A percentile compares a stretch with the other conserved stretches of the same genome.
These are phyloP conservation scores for Karstenula rhodostoma DNA, from an alignment of 2,329 filamentous ascomycete genomes.

Conservation along the genomic window DNA sequence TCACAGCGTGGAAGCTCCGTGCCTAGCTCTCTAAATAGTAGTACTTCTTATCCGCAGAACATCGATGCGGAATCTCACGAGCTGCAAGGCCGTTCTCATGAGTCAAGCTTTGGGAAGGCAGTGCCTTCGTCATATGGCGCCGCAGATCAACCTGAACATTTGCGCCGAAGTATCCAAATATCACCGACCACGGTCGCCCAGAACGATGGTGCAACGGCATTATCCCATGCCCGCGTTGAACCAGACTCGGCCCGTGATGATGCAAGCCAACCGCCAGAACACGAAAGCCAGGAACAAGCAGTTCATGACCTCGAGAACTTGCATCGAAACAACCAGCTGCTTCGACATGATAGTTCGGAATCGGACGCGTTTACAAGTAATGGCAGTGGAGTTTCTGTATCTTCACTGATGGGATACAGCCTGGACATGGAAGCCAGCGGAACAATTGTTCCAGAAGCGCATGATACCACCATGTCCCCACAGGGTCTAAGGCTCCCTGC, in stretches of 20 bases:
- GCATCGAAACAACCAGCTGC: constrained; percentile 50
- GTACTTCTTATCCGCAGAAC: constrained; percentile 34
- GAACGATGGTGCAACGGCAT: constrained; percentile 15
- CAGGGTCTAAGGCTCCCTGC: constrained; percentile 28
- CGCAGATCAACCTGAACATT: constrained; percentile 18
- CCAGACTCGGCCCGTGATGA: constrained; percentile 25
- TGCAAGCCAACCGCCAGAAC: constrained; percentile 26
- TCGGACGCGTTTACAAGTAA: constrained; percentile 49
- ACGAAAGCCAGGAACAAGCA: constrained; percentile 41
- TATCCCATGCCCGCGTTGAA: constrained; percentile 18
- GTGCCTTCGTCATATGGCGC: constrained; percentile 10
- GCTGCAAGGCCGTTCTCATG: constrained; percentile 34
- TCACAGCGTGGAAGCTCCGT: constrained; percentile 63
- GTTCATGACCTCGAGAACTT: constrained; percentile 50
- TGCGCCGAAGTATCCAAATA: constrained; percentile 34
- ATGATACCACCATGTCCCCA: constrained; percentile 37
- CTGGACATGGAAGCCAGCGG: constrained; percentile 53
- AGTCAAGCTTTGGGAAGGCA: constrained; percentile 46
- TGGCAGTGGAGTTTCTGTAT: constrained; percentile 35
- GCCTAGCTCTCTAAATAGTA: constrained; percentile 59
- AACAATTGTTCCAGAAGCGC: constrained; percentile 50
- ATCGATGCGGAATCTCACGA: constrained; percentile 39
- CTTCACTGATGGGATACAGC: constrained; percentile 35
- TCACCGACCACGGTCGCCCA: constrained; percentile 41
- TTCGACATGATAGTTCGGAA: constrained; percentile 51